These are phyloP conservation scores for Hemisphaericaspora lyxosophila DNA, from an alignment of 1,139 yeast genomes.

Conservation along the genomic window DNA sequence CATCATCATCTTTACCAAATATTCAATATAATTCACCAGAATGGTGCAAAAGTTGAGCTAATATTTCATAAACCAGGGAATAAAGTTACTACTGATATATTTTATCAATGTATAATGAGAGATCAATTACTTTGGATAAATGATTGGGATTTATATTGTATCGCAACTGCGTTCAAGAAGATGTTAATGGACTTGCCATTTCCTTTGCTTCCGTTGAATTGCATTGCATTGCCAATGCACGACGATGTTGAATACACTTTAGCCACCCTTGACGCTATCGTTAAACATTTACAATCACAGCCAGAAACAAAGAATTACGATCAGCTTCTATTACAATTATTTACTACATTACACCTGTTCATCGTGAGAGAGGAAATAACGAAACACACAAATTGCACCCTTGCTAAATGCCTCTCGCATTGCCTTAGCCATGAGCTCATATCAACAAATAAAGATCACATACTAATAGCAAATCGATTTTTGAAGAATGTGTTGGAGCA, in stretches of 20 bases:
- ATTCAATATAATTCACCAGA: conserved; percentile 45
- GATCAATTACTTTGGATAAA: conserved; percentile 56
- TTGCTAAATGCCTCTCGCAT: conserved; percentile 51
- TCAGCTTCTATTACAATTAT: conserved; percentile 38
- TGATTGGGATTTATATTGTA: conserved; percentile 64
- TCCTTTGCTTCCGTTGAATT: conserved; percentile 45
- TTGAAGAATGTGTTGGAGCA: conserved; percentile 48
- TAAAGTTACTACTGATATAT: conserved; percentile 47
- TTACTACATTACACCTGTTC: conserved; percentile 40
- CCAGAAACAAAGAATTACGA: conserved; percentile 16
- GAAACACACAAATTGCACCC: conserved; percentile 43
- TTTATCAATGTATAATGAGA: conserved; percentile 53
- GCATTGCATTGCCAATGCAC: conserved; percentile 46
- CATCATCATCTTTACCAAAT: conserved; percentile 49
- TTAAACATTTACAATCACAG: conserved; percentile 7
- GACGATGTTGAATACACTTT: conserved; percentile 45
- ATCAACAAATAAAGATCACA: conserved; percentile 43
- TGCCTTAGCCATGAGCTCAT: conserved; percentile 53
- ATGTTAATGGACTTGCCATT: conserved; percentile 44
- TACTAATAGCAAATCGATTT: conserved; percentile 51
- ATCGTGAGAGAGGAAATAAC: conserved; percentile 33
- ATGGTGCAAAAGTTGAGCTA: conserved; percentile 46
- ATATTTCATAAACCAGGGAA: conserved; percentile 62
- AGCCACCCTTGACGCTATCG: conserved; percentile 24
- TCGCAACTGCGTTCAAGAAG: conserved; percentile 53